Conservation (phyloP, 805 yeast species). For the Starmerella riodocensis region DNA sequence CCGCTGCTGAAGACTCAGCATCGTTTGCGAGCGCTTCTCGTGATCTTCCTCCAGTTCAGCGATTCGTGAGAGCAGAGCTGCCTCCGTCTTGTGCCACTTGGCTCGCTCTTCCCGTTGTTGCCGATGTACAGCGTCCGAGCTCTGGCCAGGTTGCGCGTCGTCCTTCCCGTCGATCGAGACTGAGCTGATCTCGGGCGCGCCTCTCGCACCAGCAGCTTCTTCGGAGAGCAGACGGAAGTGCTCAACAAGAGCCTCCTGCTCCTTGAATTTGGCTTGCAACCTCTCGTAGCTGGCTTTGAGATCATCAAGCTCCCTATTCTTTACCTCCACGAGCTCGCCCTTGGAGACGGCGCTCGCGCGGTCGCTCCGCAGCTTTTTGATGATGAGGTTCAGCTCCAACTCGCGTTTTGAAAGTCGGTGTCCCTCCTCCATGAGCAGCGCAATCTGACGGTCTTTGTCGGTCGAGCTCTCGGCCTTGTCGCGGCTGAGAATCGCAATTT, state of each 20-base stretch:
- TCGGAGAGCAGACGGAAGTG: conserved; percentile 52
- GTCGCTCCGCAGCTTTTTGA: conserved; percentile 46
- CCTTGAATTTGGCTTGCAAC: conserved; percentile 25
- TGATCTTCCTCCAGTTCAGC: conserved; percentile 21
- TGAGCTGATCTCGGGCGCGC: conserved; percentile 2
- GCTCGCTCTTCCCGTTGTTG: conserved; percentile 67
- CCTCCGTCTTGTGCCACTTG: conserved; percentile 73
- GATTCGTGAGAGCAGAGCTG: conserved; percentile 41
- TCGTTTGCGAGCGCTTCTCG: conserved; percentile 1
- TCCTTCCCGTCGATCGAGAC: conserved; percentile 3
- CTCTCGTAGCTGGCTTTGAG: conserved; percentile 31
- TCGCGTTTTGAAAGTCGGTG: conserved; percentile 34
- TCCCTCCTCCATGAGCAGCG: conserved; percentile 40
- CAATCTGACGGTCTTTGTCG: conserved; percentile 42
- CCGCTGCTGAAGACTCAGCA: conserved; percentile 6
- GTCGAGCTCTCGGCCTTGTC: conserved; percentile 2
- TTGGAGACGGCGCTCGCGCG: conserved; percentile 31
- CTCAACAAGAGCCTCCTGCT: conserved; percentile 43
- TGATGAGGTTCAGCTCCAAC: conserved; percentile 48
- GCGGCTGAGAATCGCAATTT: conserved; percentile 12
- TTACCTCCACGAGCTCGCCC: conserved; percentile 6
- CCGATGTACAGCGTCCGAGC: conserved; percentile 39
- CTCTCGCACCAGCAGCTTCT: conserved; percentile 16
- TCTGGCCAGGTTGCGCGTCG: too few relatives aligned
- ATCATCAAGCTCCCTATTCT: conserved; percentile 11